Evolutionary conservation across 2,329 filamentous ascomycete species (phyloP), one percentile per base, ranked within the genome.

Genomic region (Arthrobotrys megalospora): DNA sequence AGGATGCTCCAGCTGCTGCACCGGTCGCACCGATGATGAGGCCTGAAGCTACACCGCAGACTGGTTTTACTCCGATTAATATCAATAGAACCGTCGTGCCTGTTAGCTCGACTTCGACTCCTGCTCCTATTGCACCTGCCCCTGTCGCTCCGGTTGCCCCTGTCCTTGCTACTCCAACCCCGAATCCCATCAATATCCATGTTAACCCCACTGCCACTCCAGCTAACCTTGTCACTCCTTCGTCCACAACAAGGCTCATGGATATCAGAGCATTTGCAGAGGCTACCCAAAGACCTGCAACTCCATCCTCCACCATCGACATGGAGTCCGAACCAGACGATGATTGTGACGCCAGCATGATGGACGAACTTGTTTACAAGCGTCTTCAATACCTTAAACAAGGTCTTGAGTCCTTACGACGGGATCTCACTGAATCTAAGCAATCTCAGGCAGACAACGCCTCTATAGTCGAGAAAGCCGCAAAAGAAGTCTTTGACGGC

Each of bases 51-150:
- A 43, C 43, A 12, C 48, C 45, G n/a, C 34, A 65, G 48, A 60
- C 55, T 6, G 69, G 69, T 10, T 73, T 73, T 36, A 73, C 69
- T 10, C 69, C 69, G n/a, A 73, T 73, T 16, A 73, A 72, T 48
- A 50, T 64, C 45, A 72, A 73, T 43, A 41, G 69, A 32, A 60
- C 69, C 14, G 41, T 43, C 3, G 41, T 24, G 10, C 47, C 11
- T 19, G 55, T 16, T 21, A 47, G 28, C 38, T 48, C 36, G 24
- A n/a, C 45, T 8, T 47, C 55, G 7, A 70, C 41, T 6, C 45
- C 45, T 6, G 24, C 43, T 36, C 50, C 65, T 2, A 32, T 52
- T 36, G 21, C 65, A 11, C 50, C 65, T 7, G 16, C 52, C 11
- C 52, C 52, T 12, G 12, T 6, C 36, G 36, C n/a, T 34, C 50